phyloP scores from a whole-genome alignment of 1,139 yeast genomes.

The Suhomyces atakaporum region DNA sequence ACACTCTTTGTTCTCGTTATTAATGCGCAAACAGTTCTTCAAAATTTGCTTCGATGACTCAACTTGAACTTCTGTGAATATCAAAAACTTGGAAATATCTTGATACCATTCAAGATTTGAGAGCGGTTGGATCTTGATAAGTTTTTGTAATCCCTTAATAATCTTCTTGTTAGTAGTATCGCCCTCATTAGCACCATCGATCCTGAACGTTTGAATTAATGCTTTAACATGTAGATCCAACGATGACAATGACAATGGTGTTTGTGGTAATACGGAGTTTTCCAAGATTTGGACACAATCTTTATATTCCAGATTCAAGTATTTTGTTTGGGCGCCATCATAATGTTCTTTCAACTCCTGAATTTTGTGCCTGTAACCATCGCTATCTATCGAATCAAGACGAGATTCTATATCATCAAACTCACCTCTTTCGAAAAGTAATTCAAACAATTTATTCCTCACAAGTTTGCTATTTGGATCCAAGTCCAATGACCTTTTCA shows the following conservation, averaged over 20 bases:
- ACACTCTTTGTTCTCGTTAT: slow-evolving; percentile 65
- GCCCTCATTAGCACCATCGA: slow-evolving; percentile 9
- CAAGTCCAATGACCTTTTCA: slow-evolving; percentile 42
- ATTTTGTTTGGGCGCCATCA: slow-evolving; percentile 19
- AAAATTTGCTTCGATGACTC: slow-evolving; percentile 51
- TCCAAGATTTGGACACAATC: slow-evolving; percentile 26
- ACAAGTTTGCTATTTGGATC: slow-evolving; percentile 47
- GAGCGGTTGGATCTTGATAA: slow-evolving; percentile 35
- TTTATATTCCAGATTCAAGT: slow-evolving; percentile 19
- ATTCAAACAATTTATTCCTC: slow-evolving; percentile 40
- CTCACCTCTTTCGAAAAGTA: slow-evolving; percentile 50
- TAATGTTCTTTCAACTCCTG: slow-evolving; percentile 21
- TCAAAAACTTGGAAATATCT: slow-evolving; percentile 42
- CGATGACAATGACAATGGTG: slow-evolving; percentile 26
- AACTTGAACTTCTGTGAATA: slow-evolving; percentile 54
- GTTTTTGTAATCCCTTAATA: slow-evolving; percentile 26
- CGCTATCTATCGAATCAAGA: slow-evolving; percentile 14
- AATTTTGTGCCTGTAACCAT: slow-evolving; percentile 19
- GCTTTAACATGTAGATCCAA: slow-evolving; percentile 25
- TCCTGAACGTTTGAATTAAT: slow-evolving; percentile 17
- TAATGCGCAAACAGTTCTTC: slow-evolving; percentile 64
- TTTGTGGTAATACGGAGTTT: slow-evolving; percentile 22
- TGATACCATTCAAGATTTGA: slow-evolving; percentile 33
- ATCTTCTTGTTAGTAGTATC: slow-evolving; percentile 23
- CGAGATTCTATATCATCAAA: slow-evolving; percentile 20